A percentile compares a stretch with the other conserved stretches of the same genome.
Conservation (phyloP, 768 basidiomycete genomes). For the Pholiota microspora region DNA sequence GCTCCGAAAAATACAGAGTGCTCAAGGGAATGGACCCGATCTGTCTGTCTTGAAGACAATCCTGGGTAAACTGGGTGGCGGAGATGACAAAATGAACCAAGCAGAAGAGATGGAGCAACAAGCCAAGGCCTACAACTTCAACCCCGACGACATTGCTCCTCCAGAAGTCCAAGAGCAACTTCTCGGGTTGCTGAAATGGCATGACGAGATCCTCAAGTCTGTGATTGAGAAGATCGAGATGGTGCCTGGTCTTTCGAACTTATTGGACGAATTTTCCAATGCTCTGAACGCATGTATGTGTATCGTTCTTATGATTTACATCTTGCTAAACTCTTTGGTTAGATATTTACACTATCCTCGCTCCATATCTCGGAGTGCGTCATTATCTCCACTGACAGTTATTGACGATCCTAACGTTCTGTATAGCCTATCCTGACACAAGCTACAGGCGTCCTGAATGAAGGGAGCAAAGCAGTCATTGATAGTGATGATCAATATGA, state of each 20-base stretch:
- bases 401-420: conserved; percentile 3
- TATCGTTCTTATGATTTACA: too few relatives aligned
- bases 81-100: conserved; percentile 48
- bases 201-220: conserved; percentile 55
- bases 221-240: conserved; percentile 57
- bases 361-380: conserved; percentile 60
- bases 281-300: conserved; percentile 63
- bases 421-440: conserved; percentile 59
- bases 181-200: conserved; percentile 58
- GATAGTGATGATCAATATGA: conserved; percentile 68
- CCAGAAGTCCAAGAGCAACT: conserved; percentile 61
- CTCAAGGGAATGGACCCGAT: conserved; percentile 27
- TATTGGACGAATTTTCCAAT: conserved; percentile 63
- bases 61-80: conserved; percentile 52
- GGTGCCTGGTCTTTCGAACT: conserved; percentile 56
- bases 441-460: conserved; percentile 52
- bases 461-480: conserved; percentile 68
- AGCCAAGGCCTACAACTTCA: conserved; percentile 57
- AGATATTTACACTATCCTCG: conserved; percentile 67
- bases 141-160: conserved; percentile 61
- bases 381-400: neutral
- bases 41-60: conserved; percentile 39
- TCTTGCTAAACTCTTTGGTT: too few relatives aligned
- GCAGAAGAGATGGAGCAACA: conserved; percentile 54
- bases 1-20: conserved; percentile 30